A percentile compares a stretch with the other conserved stretches of the same genome.
Conservation (phyloP, 768 basidiomycete species). For the Wakefieldia striispora region DNA sequence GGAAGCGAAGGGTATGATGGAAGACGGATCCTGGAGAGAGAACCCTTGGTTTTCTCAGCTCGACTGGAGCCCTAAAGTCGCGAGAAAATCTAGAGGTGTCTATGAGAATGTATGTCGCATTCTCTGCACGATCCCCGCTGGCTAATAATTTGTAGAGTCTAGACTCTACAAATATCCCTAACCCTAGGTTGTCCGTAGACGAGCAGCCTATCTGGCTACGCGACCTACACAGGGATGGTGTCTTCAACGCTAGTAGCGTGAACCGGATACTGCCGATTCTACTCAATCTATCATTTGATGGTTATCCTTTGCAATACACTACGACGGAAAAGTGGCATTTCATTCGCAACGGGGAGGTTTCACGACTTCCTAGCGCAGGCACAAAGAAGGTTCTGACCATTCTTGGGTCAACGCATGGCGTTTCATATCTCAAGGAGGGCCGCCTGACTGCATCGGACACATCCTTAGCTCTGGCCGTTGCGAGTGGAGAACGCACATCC, state of each 20-base stretch:
- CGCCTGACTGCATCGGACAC: constrained; percentile 40
- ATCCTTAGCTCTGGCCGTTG: constrained; percentile 48
- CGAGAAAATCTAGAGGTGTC: constrained; percentile 66
- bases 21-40: constrained; percentile 54
- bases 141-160: constrained; percentile 6
- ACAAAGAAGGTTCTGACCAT: constrained; percentile 43
- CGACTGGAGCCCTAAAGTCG: constrained; percentile 92
- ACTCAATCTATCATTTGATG: constrained; percentile 59
- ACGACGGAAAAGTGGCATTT: constrained; percentile 69
- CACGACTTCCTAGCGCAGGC: constrained; percentile 43
- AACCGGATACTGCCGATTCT: constrained; percentile 64
- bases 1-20: constrained; percentile 49
- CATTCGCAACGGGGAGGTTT: constrained; percentile 29
- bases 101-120: constrained; percentile 24
- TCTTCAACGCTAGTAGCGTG: constrained; percentile 37
- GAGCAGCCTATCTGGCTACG: constrained; percentile 57
- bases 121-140: not conserved
- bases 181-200: not conserved
- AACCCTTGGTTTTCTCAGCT: constrained; percentile 88
- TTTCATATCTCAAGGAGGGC: constrained; percentile 43
- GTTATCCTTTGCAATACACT: constrained; percentile 56
- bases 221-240: constrained; percentile 42
- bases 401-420: constrained; percentile 46
- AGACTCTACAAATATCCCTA: not conserved
- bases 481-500: constrained; percentile 39